phyloP scores from a whole-genome alignment of 2,329 filamentous ascomycete genomes.

The Fusarium solani-melongenae region DNA sequence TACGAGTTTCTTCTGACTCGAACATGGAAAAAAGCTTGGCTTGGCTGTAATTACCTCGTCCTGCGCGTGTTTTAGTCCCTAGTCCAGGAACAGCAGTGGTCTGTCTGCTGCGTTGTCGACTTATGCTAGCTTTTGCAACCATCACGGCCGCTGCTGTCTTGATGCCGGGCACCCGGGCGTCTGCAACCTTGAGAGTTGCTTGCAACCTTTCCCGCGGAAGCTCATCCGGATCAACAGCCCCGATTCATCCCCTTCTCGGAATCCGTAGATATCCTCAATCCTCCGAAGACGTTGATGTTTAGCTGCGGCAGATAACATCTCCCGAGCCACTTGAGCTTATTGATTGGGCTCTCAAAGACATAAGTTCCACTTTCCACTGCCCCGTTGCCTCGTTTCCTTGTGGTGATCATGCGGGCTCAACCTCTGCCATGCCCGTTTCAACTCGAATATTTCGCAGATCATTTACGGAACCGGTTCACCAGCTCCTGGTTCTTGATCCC shows the following conservation, averaged over 20 bases:
- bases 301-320: neutral
- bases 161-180: neutral
- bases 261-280: neutral
- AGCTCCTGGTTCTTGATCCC: slow-evolving; percentile 6
- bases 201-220: slow-evolving; percentile 3
- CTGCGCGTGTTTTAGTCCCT: slow-evolving; percentile 4
- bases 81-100: slow-evolving; percentile 4
- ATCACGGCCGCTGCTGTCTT: neutral
- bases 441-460: slow-evolving; percentile 37
- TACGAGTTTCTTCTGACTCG: slow-evolving; percentile 21
- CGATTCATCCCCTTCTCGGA: neutral
- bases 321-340: neutral
- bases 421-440: slow-evolving; percentile 27
- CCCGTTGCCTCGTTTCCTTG: slow-evolving; percentile 37
- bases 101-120: slow-evolving; percentile 13
- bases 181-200: slow-evolving; percentile 16
- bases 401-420: slow-evolving; percentile 41
- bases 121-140: slow-evolving; percentile 10
- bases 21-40: slow-evolving; percentile 8
- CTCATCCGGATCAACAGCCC: slow-evolving; percentile 4
- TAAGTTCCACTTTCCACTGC: slow-evolving; percentile 23
- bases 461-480: slow-evolving; percentile 31
- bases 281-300: neutral
- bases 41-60: slow-evolving; percentile 18
- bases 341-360: neutral